A percentile compares a stretch with the other conserved stretches of the same genome.
Evolutionary conservation across 352 stramenopile genomes (phyloP).

Genomic region (Plasmopara muralis): DNA sequence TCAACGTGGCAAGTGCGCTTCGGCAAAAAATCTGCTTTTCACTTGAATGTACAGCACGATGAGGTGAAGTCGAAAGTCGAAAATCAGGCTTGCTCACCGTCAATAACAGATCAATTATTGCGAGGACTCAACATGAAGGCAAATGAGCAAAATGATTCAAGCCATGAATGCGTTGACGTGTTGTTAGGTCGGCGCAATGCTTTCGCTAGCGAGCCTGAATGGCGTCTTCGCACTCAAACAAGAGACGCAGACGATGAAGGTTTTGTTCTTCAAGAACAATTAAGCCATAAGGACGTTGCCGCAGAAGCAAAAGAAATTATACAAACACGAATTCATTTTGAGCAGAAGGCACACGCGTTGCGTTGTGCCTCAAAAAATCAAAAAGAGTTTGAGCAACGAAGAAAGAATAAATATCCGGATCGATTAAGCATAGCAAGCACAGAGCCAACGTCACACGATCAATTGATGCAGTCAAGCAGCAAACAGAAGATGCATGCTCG

Average conservation of each 20-base stretch:
- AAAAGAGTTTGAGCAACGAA: constrained; percentile 2
- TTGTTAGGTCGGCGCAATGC: constrained; percentile 54
- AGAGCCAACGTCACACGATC: not conserved
- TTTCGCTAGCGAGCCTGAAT: constrained; percentile 31
- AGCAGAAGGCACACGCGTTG: constrained; percentile 33
- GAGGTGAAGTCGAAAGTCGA: constrained; percentile 1
- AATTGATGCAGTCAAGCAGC: not conserved
- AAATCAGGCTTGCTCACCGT: constrained; percentile 15
- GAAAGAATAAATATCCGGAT: constrained; percentile 2
- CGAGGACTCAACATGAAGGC: constrained; percentile 22
- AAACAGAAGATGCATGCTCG: constrained; percentile 4
- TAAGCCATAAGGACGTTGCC: constrained; percentile 8
- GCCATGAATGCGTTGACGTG: constrained; percentile 38
- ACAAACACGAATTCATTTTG: constrained; percentile 34
- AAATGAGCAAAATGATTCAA: constrained; percentile 27
- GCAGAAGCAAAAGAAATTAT: constrained; percentile 44
- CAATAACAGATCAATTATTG: constrained; percentile 37
- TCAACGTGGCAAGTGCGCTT: constrained; percentile 63
- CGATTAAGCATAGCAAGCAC: not conserved
- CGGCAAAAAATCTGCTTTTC: constrained; percentile 26
- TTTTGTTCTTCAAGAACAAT: not conserved
- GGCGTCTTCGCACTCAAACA: constrained; percentile 11
- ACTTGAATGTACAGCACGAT: not conserved
- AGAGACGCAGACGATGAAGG: not conserved
- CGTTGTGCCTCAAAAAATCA: constrained; percentile 9